Evolutionary conservation across 2,329 filamentous ascomycete genomes (phyloP).

Genomic region (Salinomyces thailandicus): DNA sequence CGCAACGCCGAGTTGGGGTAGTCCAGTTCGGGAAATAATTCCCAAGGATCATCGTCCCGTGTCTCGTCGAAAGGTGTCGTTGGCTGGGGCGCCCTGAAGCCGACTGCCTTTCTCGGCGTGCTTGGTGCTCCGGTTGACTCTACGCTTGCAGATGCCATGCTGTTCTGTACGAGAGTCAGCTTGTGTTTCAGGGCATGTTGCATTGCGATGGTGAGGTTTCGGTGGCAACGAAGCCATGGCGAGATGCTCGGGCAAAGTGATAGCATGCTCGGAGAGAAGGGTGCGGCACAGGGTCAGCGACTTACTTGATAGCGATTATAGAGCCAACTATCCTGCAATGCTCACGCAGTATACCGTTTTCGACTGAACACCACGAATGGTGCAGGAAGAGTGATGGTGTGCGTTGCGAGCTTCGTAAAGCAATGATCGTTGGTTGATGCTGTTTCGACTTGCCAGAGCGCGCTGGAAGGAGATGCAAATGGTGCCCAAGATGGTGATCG

Average conservation of each 20-base stretch:
- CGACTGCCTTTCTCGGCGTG: slow-evolving; percentile 1
- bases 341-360: not conserved
- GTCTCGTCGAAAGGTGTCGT: slow-evolving; percentile 3
- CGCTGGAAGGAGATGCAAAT: not conserved
- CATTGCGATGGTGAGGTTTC: not conserved
- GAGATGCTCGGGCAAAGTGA: too few species aligned
- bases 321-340: not conserved
- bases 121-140: not conserved
- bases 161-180: not conserved
- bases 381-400: not conserved
- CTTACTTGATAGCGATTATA: not conserved
- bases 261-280: too few species aligned
- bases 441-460: not conserved
- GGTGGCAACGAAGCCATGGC: too few species aligned
- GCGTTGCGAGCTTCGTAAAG: not conserved
- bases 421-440: not conserved
- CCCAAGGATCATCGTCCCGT: slow-evolving; percentile 2
- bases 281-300: too few species aligned
- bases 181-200: not conserved
- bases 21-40: slow-evolving; percentile 3
- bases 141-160: slow-evolving; percentile 1
- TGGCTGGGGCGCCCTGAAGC: slow-evolving; percentile 2
- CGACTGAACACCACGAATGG: not conserved
- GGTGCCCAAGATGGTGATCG: not conserved
- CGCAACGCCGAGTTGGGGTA: slow-evolving; percentile 2